Conservation (phyloP, 108 stramenopile species). For the Cyclotella distinguenda region DNA sequence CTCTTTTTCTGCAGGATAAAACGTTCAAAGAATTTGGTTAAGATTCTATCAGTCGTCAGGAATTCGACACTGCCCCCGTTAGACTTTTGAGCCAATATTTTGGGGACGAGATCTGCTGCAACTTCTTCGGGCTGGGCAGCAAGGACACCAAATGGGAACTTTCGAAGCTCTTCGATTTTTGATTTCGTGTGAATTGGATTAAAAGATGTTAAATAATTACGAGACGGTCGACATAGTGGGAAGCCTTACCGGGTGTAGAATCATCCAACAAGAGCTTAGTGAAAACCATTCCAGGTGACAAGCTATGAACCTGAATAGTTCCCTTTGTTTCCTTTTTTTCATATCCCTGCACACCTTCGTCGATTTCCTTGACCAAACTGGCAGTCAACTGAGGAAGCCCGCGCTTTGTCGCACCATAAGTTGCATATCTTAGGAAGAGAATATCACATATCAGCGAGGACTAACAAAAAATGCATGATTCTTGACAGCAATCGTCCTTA, state of each 20-base stretch:
- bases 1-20: conserved; percentile 87
- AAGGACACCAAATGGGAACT: conserved; percentile 90
- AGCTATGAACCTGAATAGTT: conserved; percentile 79
- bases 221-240: not conserved
- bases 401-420: conserved; percentile 91
- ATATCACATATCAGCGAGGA: too few species aligned
- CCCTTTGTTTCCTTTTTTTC: conserved; percentile 71
- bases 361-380: conserved; percentile 81
- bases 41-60: conserved; percentile 83
- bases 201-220: not conserved
- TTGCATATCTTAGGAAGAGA: too few species aligned
- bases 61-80: conserved; percentile 87
- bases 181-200: not conserved
- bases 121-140: conserved; percentile 92
- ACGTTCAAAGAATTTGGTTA: conserved; percentile 87
- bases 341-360: conserved; percentile 90
- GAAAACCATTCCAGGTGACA: conserved; percentile 93
- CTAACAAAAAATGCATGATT: too few species aligned
- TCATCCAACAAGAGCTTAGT: conserved; percentile 87
- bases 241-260: conserved; percentile 69
- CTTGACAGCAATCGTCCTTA: too few species aligned
- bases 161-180: conserved; percentile 68
- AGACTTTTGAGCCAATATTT: conserved; percentile 68
- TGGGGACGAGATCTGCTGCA: conserved; percentile 88
- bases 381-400: conserved; percentile 88